Percentiles rank a stretch among this genome's conserved stretches.
Conservation (phyloP, 345 rosid genomes). For the Camelina sativa region DNA sequence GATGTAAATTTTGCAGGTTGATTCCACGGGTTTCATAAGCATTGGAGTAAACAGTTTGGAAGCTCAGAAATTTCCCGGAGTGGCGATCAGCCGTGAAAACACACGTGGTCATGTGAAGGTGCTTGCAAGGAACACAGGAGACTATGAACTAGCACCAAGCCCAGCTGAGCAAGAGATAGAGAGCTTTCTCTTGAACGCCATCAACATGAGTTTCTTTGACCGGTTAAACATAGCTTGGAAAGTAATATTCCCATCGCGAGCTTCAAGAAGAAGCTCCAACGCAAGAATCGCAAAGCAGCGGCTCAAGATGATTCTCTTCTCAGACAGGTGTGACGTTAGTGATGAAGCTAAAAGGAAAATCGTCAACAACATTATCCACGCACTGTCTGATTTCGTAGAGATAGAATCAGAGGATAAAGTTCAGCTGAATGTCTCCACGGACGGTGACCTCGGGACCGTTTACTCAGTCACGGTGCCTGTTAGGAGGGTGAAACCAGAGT, state of each 20-base stretch:
- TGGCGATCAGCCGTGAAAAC: slow-evolving; percentile 41
- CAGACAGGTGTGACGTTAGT: slow-evolving; percentile 93
- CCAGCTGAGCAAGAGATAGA: slow-evolving; percentile 69
- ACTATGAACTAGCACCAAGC: slow-evolving; percentile 58
- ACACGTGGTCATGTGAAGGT: slow-evolving; percentile 42
- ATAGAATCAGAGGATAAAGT: slow-evolving; percentile 96
- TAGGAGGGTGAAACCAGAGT: slow-evolving; percentile 83
- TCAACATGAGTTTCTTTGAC: slow-evolving; percentile 83
- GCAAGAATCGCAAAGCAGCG: slow-evolving; percentile 96
- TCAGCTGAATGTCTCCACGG: slow-evolving; percentile 84
- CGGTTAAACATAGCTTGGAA: slow-evolving; percentile 91
- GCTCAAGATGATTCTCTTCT: slow-evolving; percentile 96
- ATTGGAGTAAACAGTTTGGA: slow-evolving; percentile 47
- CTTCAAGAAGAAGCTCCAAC: slow-evolving; percentile 77
- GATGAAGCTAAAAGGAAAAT: slow-evolving; percentile 92
- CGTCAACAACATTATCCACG: slow-evolving; percentile 73
- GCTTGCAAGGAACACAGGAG: slow-evolving; percentile 55
- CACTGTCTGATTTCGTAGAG: slow-evolving; percentile 90
- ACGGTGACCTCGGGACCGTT: slow-evolving; percentile 83
- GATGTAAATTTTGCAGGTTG: slow-evolving; percentile 49
- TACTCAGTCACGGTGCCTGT: slow-evolving; percentile 96
- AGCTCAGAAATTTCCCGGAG: slow-evolving; percentile 45
- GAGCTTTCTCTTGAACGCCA: slow-evolving; percentile 69
- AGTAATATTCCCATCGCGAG: slow-evolving; percentile 81
- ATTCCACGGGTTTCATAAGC: slow-evolving; percentile 50